Base-by-base conservation (phyloP, 1,284 basidiomycete species). In the Ceratorhiza oryzae-sativae region DNA sequence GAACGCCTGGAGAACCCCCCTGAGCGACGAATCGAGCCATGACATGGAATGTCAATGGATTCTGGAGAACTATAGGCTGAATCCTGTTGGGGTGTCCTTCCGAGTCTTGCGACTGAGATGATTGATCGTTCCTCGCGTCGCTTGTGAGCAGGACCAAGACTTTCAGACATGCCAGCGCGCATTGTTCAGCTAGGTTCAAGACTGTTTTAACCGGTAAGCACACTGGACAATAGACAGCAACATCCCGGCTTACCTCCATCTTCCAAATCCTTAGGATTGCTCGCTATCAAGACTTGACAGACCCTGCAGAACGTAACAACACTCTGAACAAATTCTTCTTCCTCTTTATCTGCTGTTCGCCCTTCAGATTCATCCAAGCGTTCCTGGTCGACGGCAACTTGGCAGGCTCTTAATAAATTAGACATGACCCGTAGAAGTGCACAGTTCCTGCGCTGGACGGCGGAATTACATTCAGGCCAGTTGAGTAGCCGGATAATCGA, bases 321-420 rank as follows among this genome's bases (percentile, higher is more conserved):
- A 0, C 82, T 80, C 23, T 78, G 75, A 0, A 79, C 78, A 42
- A 87, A 67, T 10, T 73, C 79, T 2, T 77, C 77, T 12, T 81
- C 67, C 23, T 48, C 34, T 10, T 68, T 61, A 12, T n/a, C 58
- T n/a, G 49, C 60, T 18, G 61, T 42, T 10, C 49, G 45, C 20
- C 75, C 62, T 9, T 77, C 76, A 36, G 76, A 77, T 1, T 78
- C 75, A 39, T 77, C 63, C 27, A 76, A 75, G 0, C 75, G 78
- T 87, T 51, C n/a, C 83, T 84, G 12, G 90, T 80, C 0, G 91
- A 82, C 76, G 84, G 89, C 1, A 83, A 80, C 75, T 92, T 90
- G 12, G 91, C 76, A 3, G 91, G 80, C 18, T 81, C 82, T 32
- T 91, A 81, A 74, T 87, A 86, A 45, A 48, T 68, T 68, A 42